These are phyloP conservation scores for Mucor sp. DNA, from an alignment of 371 early-diverging fungal species.

Conservation along the genomic window DNA sequence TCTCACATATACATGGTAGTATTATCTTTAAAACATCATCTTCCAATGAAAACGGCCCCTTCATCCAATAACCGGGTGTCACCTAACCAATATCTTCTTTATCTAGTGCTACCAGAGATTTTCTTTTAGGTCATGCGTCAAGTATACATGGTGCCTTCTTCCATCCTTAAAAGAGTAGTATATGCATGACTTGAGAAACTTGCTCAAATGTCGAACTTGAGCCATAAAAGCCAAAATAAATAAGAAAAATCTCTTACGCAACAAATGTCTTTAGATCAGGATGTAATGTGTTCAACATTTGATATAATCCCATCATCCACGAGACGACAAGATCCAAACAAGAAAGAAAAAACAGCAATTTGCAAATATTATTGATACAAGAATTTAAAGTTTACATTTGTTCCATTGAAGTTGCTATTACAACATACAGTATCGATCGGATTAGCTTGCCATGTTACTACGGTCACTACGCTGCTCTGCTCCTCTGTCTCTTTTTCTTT, in stretches of 20 bases:
- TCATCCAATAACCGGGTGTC: conserved; percentile 11
- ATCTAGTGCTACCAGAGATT: conserved; percentile 14
- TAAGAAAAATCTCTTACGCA: background rate
- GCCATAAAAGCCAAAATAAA: background rate
- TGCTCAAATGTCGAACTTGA: background rate
- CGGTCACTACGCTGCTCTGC: background rate
- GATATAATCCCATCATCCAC: background rate
- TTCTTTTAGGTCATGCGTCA: conserved; percentile 10
- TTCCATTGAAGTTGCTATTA: conserved; percentile 9
- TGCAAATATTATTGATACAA: conserved; percentile 14
- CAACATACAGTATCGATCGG: background rate
- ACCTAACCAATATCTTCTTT: conserved; percentile 17
- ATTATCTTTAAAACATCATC: conserved; percentile 5
- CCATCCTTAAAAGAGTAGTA: background rate
- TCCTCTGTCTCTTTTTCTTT: background rate
- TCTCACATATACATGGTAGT: background rate
- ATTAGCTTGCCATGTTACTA: background rate
- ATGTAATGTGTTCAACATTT: background rate
- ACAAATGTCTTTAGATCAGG: background rate
- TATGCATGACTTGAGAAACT: background rate
- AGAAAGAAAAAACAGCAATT: background rate
- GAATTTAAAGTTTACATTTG: conserved; percentile 16
- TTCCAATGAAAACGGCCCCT: background rate
- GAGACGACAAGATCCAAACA: background rate
- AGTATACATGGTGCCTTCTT: conserved; percentile 4